Conservation (phyloP, 768 basidiomycete species). For the Hericium rajendrae region DNA sequence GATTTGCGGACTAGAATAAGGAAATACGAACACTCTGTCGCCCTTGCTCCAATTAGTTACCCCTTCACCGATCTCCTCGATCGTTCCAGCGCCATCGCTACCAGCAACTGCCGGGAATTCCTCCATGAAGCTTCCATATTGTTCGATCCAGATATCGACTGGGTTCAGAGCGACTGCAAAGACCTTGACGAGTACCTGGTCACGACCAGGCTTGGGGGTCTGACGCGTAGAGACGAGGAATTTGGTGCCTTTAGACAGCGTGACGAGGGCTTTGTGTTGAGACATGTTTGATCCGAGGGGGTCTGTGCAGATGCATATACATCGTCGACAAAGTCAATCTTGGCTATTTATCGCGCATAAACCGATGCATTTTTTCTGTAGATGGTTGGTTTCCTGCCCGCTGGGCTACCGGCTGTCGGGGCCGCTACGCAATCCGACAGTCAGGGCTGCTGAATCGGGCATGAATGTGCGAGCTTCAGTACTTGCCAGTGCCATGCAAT, state of each 20-base stretch:
- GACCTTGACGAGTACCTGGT: constrained; percentile 13
- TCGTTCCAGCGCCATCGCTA: constrained; percentile 17
- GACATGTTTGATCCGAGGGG: too few relatives aligned
- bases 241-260: not conserved
- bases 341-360: too few relatives aligned
- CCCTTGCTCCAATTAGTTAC: constrained; percentile 19
- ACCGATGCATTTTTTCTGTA: too few relatives aligned
- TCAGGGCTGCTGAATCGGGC: too few relatives aligned
- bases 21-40: constrained; percentile 16
- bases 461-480: too few relatives aligned
- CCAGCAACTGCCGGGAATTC: constrained; percentile 16
- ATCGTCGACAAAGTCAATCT: too few relatives aligned
- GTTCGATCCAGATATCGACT: constrained; percentile 7
- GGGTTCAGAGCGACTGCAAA: constrained; percentile 14
- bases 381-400: too few relatives aligned
- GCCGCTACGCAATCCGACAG: too few relatives aligned
- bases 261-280: not conserved
- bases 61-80: constrained; percentile 19
- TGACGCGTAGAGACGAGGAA: not conserved
- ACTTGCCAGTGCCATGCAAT: too few relatives aligned
- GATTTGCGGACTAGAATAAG: not conserved
- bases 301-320: too few relatives aligned
- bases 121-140: constrained; percentile 12
- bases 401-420: too few relatives aligned
- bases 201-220: constrained; percentile 7